phyloP scores from a whole-genome alignment of 2,329 filamentous ascomycete species.

The Sordariomycetes sp. region DNA sequence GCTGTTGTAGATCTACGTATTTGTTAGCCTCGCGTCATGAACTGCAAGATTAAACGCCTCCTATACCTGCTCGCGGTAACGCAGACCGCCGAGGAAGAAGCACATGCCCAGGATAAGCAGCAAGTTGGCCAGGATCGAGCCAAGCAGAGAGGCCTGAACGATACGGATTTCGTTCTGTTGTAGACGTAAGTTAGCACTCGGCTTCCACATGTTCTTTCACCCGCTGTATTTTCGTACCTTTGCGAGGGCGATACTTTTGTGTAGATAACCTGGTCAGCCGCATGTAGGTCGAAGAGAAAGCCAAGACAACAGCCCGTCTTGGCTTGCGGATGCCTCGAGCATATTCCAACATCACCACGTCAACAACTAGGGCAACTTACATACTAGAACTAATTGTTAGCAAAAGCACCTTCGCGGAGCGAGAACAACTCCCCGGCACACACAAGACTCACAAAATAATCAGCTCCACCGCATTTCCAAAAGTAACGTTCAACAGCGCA shows the following conservation, averaged over 20 bases:
- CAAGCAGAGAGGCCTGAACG: slow-evolving; percentile 79
- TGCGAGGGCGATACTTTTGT: not conserved
- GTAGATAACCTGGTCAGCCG: not conserved
- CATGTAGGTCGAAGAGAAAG: not conserved
- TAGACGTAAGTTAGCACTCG: not conserved
- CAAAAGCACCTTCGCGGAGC: not conserved
- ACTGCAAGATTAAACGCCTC: not conserved
- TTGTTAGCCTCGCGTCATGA: not conserved
- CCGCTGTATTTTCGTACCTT: not conserved
- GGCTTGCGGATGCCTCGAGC: not conserved
- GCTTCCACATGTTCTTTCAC: not conserved
- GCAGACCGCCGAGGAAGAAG: slow-evolving; percentile 74
- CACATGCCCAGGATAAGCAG: slow-evolving; percentile 85
- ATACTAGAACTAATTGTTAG: slow-evolving; percentile 24
- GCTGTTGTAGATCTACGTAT: slow-evolving; percentile 71
- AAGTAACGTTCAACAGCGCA: slow-evolving; percentile 63
- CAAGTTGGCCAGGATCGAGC: slow-evolving; percentile 80
- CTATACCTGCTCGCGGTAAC: slow-evolving; percentile 70
- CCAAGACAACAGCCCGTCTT: not conserved
- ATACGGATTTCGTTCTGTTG: slow-evolving; percentile 67
- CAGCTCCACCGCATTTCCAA: slow-evolving; percentile 67
- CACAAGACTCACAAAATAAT: slow-evolving; percentile 51
- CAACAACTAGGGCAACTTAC: slow-evolving; percentile 25
- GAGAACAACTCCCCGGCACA: not conserved
- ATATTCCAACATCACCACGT: not conserved